phyloP scores from a whole-genome alignment of 345 rosid species.

The Lepidium aucheri region DNA sequence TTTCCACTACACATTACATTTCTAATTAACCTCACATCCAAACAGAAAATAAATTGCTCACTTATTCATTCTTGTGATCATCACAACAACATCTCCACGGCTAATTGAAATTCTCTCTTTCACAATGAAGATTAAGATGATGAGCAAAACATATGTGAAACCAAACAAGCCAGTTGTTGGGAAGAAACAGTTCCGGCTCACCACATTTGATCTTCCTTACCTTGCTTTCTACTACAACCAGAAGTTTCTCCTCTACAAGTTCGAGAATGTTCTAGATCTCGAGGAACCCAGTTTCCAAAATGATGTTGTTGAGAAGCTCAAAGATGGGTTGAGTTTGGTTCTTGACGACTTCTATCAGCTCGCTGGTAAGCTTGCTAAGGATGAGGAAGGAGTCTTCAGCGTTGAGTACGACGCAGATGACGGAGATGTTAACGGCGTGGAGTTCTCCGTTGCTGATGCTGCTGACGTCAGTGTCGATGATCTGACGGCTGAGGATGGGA shows the following conservation, averaged over 20 bases:
- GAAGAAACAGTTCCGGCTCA: slow-evolving; percentile 53
- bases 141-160: slow-evolving; percentile 45
- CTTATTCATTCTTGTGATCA: background rate
- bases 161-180: slow-evolving; percentile 52
- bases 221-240: slow-evolving; percentile 82
- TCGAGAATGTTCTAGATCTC: slow-evolving; percentile 16
- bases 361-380: slow-evolving; percentile 75
- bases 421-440: slow-evolving; percentile 62
- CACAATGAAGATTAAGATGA: slow-evolving; percentile 36
- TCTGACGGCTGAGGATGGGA: slow-evolving; percentile 59
- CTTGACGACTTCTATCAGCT: slow-evolving; percentile 77
- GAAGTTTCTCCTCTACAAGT: slow-evolving; percentile 69
- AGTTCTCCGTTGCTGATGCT: slow-evolving; percentile 52
- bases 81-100: slow-evolving; percentile 17
- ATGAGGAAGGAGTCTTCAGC: slow-evolving; percentile 67
- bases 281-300: slow-evolving; percentile 15
- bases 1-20: background rate
- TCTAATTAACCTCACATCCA: background rate
- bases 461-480: slow-evolving; percentile 52
- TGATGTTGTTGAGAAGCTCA: slow-evolving; percentile 56
- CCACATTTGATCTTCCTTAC: slow-evolving; percentile 92
- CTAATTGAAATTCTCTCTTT: background rate
- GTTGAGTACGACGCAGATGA: slow-evolving; percentile 63
- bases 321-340: slow-evolving; percentile 55
- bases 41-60: too few relatives aligned